Conservation (phyloP, 164 flowering plant genomes). For the Aristolochia fimbriata region DNA sequence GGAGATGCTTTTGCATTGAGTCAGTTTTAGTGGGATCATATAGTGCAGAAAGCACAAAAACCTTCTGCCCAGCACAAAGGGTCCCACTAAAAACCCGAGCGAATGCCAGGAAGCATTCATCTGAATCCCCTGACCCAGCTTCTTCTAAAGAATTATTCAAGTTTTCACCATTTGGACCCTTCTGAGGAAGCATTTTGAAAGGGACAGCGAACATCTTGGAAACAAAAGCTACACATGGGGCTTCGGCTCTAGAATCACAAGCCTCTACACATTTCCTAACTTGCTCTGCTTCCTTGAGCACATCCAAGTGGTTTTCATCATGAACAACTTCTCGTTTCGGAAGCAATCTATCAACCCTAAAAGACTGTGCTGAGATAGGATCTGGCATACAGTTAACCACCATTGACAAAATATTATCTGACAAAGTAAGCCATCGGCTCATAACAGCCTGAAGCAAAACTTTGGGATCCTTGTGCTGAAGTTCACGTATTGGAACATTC, state of each 20-base stretch:
- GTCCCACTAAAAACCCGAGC: constrained; percentile 89
- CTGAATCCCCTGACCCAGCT: constrained; percentile 39
- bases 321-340: constrained; percentile 49
- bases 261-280: constrained; percentile 68
- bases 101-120: constrained; percentile 89
- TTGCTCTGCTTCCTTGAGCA: constrained; percentile 54
- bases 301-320: constrained; percentile 20
- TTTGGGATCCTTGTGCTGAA: constrained; percentile 78
- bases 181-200: constrained; percentile 58
- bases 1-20: constrained; percentile 59
- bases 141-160: constrained; percentile 31
- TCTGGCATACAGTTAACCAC: constrained; percentile 74
- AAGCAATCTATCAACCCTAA: constrained; percentile 53
- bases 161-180: constrained; percentile 43
- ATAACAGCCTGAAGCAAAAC: constrained; percentile 65
- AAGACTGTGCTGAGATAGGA: constrained; percentile 66
- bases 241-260: constrained; percentile 60
- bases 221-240: constrained; percentile 86
- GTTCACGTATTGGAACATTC: constrained; percentile 61
- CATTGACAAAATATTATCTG: constrained; percentile 73
- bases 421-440: constrained; percentile 94
- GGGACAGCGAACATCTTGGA: constrained; percentile 96
- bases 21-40: constrained; percentile 75
- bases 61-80: constrained; percentile 49
- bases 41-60: constrained; percentile 78